A percentile compares a stretch with the other conserved stretches of the same genome.
Conservation (phyloP, 108 stramenopile genomes). For the Craspedostauros australis region DNA sequence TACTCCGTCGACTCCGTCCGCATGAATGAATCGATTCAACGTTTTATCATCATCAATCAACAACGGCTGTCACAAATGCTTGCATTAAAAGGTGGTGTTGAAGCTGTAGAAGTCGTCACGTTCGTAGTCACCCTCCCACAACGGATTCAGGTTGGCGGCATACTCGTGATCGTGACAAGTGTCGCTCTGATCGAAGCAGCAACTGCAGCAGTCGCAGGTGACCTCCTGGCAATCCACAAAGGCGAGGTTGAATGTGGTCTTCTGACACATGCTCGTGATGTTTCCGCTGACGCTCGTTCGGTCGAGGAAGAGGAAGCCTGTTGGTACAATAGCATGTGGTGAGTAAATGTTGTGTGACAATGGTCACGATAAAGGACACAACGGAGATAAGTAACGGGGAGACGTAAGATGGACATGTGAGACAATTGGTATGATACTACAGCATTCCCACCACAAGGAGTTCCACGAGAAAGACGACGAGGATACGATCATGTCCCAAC, state of each 20-base stretch:
- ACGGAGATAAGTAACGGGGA: neutral
- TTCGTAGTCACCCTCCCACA: conserved; percentile 24
- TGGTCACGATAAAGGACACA: neutral
- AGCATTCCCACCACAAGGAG: too few relatives aligned
- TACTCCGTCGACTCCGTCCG: too few relatives aligned
- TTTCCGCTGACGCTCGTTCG: conserved; percentile 18
- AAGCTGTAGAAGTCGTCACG: too few relatives aligned
- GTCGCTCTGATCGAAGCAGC: conserved; percentile 12
- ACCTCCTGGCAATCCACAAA: conserved; percentile 18
- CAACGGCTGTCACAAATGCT: too few relatives aligned
- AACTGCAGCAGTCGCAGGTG: conserved; percentile 20
- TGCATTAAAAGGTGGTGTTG: too few relatives aligned
- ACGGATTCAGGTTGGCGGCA: conserved; percentile 14
- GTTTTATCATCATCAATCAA: too few relatives aligned
- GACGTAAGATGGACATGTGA: neutral
- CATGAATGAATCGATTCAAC: too few relatives aligned
- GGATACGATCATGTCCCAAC: too few relatives aligned
- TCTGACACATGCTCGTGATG: conserved; percentile 1
- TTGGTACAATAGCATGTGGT: too few relatives aligned
- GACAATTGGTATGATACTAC: neutral
- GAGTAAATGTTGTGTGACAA: too few relatives aligned
- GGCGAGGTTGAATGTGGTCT: conserved; percentile 2
- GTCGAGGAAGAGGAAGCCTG: conserved; percentile 22
- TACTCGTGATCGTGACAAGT: conserved; percentile 11
- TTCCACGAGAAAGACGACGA: too few relatives aligned